phyloP scores from a whole-genome alignment of 768 basidiomycete genomes.

The Boletellus emodensis region DNA sequence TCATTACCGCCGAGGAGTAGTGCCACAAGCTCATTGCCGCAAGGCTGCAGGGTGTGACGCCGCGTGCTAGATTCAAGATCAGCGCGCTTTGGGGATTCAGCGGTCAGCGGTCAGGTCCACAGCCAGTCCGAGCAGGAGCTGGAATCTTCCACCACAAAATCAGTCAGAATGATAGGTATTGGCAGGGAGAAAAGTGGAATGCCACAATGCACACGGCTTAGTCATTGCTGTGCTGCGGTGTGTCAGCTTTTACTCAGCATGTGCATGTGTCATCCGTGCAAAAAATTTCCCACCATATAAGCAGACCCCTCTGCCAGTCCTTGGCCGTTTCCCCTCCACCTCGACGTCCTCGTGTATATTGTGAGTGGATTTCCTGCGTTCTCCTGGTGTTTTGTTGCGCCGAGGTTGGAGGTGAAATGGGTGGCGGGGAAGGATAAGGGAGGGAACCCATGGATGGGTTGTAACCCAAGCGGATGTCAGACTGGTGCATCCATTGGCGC shows the following conservation, averaged over 20 bases:
- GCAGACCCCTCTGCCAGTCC: background rate
- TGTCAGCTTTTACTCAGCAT: constrained; percentile 19
- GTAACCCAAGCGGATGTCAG: constrained; percentile 7
- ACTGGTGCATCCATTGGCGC: no score
- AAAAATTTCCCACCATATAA: constrained; percentile 23
- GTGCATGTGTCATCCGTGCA: constrained; percentile 14
- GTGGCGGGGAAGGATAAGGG: background rate
- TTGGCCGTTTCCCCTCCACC: background rate
- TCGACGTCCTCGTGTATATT: constrained; percentile 19
- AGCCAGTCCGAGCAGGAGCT: no score
- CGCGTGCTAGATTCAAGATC: background rate
- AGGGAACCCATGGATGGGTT: constrained; percentile 14
- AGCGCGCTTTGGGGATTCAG: no score
- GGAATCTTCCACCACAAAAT: no score
- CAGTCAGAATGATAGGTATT: no score
- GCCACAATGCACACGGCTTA: background rate
- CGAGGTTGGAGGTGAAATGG: background rate
- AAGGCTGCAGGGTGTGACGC: background rate
- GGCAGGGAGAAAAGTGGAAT: no score
- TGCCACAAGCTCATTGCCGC: no score
- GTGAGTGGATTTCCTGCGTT: constrained; percentile 12
- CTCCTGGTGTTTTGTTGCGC: background rate
- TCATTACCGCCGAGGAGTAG: background rate
- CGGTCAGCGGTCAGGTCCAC: no score
- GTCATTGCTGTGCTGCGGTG: background rate